phyloP scores from a whole-genome alignment of 1,139 yeast species.

The Magnusiomyces ingens region DNA sequence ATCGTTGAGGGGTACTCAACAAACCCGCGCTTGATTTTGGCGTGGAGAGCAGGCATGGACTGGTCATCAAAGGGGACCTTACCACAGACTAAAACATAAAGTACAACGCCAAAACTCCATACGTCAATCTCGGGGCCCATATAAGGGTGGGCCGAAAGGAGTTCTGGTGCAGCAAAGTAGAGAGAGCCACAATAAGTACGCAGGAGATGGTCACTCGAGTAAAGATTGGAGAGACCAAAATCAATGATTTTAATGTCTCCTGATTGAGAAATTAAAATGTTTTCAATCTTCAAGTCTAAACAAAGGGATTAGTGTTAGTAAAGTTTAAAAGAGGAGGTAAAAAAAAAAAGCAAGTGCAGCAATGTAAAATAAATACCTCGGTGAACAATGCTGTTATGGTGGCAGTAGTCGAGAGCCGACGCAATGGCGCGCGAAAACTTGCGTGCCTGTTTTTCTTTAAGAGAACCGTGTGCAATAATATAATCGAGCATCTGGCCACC shows the following conservation, averaged over 20 bases:
- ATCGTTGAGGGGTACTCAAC: constrained; percentile 87
- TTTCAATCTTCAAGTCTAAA: constrained; percentile 83
- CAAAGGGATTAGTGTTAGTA: not conserved
- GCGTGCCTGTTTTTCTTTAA: constrained; percentile 90
- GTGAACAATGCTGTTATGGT: constrained; percentile 88
- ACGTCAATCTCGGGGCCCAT: constrained; percentile 96
- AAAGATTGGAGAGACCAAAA: constrained; percentile 89
- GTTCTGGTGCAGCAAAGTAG: constrained; percentile 97
- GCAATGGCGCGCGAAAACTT: constrained; percentile 96
- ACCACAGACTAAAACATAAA: constrained; percentile 92
- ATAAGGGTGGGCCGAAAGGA: constrained; percentile 86
- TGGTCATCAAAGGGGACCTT: constrained; percentile 98
- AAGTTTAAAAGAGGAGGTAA: not conserved
- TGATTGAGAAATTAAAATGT: constrained; percentile 85
- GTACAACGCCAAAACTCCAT: constrained; percentile 96
- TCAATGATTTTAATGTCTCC: constrained; percentile 96
- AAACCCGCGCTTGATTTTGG: constrained; percentile 84
- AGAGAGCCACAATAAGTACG: constrained; percentile 96
- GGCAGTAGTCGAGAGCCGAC: constrained; percentile 89
- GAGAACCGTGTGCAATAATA: constrained; percentile 91
- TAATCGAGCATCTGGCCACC: constrained; percentile 98
- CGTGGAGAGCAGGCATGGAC: constrained; percentile 85
- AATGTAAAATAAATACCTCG: constrained; percentile 34
- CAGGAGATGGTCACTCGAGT: constrained; percentile 60
- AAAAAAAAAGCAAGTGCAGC: not conserved